Evolutionary conservation across 202 grass and related monocot species (phyloP), one percentile per base, ranked within the genome.

Genomic region (Sporobolus alterniflorus): DNA sequence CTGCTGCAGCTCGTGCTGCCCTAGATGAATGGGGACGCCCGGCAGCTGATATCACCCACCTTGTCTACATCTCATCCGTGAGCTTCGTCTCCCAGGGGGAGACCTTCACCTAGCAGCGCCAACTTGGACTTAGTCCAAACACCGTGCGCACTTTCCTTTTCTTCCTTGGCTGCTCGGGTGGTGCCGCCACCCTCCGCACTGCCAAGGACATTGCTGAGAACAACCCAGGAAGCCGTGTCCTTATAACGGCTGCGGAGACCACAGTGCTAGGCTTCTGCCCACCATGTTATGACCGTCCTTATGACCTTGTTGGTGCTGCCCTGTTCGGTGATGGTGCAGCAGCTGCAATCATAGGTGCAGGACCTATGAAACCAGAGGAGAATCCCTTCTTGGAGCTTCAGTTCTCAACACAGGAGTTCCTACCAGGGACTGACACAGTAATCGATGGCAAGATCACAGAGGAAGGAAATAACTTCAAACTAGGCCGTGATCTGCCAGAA

Each of bases 121-220:
- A 73, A 62, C 94, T 97, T 63, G 91, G 91, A 41, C 87, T 97
- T 73, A 57, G 51, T n/a, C 73, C 74, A 75, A 85, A 88, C 49
- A 89, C 84, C 1, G 75, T 87, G 24, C 87, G 94, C 30, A 89
- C 89, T 67, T 86, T 87, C 78, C 88, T 97, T 73, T 85, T 94
- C 85, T 92, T 90, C 78, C 92, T 90, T 64, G 94, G 94, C 26
- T 97, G 94, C 88, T 94, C 88, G 11, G 91, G 91, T 36, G 91
- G 94, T 24, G 94, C 84, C 22, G 86, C 94, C 1, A 89, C 85
- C 78, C 89, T 97, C 73, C 84, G 91, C 52, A 85, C 91, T 17
- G 94, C 94, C 87, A 97, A 97, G 89, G 94, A 97, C 84, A 87
- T 97, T 74, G 91, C 94, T 40, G 94, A 97, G 85, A 97, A 97